A percentile compares a stretch with the other conserved stretches of the same genome.
Evolutionary conservation across 805 yeast species (phyloP).

Genomic region (Myxozyma mucilagina): DNA sequence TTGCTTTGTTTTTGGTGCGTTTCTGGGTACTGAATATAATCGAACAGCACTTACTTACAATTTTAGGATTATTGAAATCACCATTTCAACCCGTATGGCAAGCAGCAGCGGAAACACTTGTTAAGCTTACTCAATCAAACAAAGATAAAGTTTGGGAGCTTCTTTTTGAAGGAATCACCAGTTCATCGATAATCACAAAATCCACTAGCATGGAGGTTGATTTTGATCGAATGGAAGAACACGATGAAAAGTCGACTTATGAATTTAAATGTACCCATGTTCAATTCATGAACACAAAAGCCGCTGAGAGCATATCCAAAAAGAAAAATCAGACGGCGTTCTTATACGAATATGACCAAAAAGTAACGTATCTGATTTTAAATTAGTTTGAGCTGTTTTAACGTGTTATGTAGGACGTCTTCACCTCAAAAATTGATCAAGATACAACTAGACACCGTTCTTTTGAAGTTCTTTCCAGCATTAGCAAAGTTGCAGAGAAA

Average conservation of each 20-base stretch:
- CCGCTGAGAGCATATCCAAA: neutral
- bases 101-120: constrained; percentile 64
- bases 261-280: constrained; percentile 17
- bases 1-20: constrained; percentile 18
- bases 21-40: neutral
- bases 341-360: neutral
- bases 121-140: constrained; percentile 45
- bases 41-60: neutral
- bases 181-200: neutral
- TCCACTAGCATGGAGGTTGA: neutral
- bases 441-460: constrained; percentile 15
- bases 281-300: constrained; percentile 7
- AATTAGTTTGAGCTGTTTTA: neutral
- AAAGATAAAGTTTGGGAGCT: constrained; percentile 20
- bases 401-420: neutral
- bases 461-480: constrained; percentile 54
- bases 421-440: neutral
- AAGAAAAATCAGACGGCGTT: neutral
- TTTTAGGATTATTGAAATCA: constrained; percentile 70
- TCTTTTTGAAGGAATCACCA: constrained; percentile 8
- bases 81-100: constrained; percentile 86
- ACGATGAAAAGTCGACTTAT: neutral
- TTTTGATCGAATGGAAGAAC: neutral
- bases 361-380: neutral
- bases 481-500: constrained; percentile 71